These are phyloP conservation scores for Tulasnella sp. DNA, from an alignment of 768 basidiomycete genomes.

Conservation along the genomic window DNA sequence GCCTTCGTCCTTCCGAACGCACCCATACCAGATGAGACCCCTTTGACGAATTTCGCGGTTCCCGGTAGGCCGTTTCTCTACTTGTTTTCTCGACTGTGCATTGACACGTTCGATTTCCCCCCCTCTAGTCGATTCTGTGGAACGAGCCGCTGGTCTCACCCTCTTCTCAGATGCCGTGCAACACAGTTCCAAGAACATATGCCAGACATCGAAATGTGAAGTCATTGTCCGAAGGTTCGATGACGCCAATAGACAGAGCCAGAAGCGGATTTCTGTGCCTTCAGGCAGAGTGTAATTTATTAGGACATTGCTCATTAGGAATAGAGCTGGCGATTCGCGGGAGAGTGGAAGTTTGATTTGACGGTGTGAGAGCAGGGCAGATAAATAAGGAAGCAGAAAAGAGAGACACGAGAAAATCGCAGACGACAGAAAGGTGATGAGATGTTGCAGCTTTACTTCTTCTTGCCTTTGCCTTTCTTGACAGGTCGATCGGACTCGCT, in stretches of 20 bases:
- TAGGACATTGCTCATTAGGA: neutral
- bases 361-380: neutral
- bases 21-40: slow-evolving; percentile 78
- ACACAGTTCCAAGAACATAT: slow-evolving; percentile 72
- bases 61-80: slow-evolving; percentile 52
- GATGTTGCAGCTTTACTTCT: neutral
- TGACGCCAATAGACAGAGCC: slow-evolving; percentile 49
- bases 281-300: neutral
- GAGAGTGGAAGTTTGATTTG: neutral
- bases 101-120: neutral
- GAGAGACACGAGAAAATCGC: neutral
- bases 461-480: slow-evolving; percentile 36
- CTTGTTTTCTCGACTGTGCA: neutral
- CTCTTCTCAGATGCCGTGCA: slow-evolving; percentile 85
- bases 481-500: slow-evolving; percentile 40
- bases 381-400: neutral
- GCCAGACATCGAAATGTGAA: slow-evolving; percentile 82
- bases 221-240: slow-evolving; percentile 87
- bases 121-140: slow-evolving; percentile 80
- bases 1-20: slow-evolving; percentile 96
- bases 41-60: slow-evolving; percentile 73
- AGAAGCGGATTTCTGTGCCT: slow-evolving; percentile 11
- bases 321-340: neutral
- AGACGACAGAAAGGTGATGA: neutral
- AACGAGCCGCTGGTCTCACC: slow-evolving; percentile 79